phyloP scores from a whole-genome alignment of 306 rosid genomes.

The Prinsepia uniflora region DNA sequence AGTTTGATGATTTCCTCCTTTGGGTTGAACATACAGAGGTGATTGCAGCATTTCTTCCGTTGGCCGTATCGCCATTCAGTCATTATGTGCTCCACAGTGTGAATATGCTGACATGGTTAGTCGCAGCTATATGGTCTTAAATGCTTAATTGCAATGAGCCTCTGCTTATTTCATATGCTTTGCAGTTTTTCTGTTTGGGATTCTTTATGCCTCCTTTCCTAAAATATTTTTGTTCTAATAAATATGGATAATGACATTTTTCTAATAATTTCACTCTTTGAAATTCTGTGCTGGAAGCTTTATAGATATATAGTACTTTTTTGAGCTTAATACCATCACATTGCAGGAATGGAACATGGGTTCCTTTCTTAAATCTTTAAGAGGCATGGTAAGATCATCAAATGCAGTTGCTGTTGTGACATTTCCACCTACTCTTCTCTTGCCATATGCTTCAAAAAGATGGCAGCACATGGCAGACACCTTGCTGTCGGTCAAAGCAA shows the following conservation, averaged over 20 bases:
- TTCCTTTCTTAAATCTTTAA: conserved; percentile 69
- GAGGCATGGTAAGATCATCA: conserved; percentile 57
- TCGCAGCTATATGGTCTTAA: conserved; percentile 10
- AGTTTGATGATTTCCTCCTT: background rate
- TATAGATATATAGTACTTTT: background rate
- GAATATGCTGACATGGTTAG: conserved; percentile 64
- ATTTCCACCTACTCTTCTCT: conserved; percentile 66
- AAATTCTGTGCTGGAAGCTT: background rate
- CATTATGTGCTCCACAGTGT: conserved; percentile 87
- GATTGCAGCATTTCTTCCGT: conserved; percentile 43
- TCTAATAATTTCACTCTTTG: background rate
- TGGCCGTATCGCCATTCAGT: conserved; percentile 82
- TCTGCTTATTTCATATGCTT: conserved; percentile 1
- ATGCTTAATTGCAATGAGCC: conserved; percentile 6
- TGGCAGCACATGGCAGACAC: conserved; percentile 94
- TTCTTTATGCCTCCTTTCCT: background rate
- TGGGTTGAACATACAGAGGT: conserved; percentile 34
- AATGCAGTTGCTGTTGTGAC: conserved; percentile 76
- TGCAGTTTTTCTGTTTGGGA: conserved; percentile 3
- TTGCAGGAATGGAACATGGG: conserved; percentile 91
- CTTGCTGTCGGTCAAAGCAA: conserved; percentile 72
- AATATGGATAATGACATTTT: background rate
- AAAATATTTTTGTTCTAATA: background rate
- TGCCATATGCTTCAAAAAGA: conserved; percentile 59
- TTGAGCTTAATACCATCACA: background rate